Base-by-base conservation (phyloP, 106 monocot species). In the Apostasia ramifera region DNA sequence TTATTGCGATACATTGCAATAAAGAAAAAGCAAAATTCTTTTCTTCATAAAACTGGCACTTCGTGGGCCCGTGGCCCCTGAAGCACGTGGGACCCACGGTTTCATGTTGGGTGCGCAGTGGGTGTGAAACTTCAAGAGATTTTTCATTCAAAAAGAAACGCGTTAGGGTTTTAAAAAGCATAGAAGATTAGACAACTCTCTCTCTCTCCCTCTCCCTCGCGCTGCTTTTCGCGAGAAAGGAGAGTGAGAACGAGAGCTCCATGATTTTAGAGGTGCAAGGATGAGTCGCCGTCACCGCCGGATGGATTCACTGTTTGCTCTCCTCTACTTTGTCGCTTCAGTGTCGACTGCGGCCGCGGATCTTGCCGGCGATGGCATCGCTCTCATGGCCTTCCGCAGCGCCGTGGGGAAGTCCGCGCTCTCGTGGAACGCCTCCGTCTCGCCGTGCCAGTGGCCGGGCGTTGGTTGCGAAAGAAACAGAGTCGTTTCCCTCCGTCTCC, bases 401-500 rank as follows among this genome's bases (percentile, higher is more conserved):
- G 86, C 83, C 54, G 87, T 87, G 43, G 83, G 85, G 9, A 66
- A 58, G 14, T 55, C 61, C 1, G 47, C 43, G 10, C 66, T 81
- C 44, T 70, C 44, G 13, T 83, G 82, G 84, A 85, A 85, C 70
- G 46, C 73, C 44, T 68, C 82, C 64, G 58, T 71, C 60, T 77
- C 85, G 26, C 81, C 91, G 8, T 94, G 94, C 79, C 47, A 69
- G 0, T 94, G 79, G 83, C 70, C 54, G 40, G 91, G 91, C 1
- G 61, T 82, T 39, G 3, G 41, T 3, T 86, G 94, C 77, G 62
- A 67, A 6, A 8, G 58, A 72, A 79, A 77, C 47, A 76, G 87
- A 55, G 85, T 94, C 52, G 60, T 71, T 55, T 62, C 59, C 58
- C 83, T 91, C 58, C 91, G 88, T 38, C 91, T 94, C 66, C 91